phyloP scores from a whole-genome alignment of 2,329 filamentous ascomycete species.

The Fusarium palustre region DNA sequence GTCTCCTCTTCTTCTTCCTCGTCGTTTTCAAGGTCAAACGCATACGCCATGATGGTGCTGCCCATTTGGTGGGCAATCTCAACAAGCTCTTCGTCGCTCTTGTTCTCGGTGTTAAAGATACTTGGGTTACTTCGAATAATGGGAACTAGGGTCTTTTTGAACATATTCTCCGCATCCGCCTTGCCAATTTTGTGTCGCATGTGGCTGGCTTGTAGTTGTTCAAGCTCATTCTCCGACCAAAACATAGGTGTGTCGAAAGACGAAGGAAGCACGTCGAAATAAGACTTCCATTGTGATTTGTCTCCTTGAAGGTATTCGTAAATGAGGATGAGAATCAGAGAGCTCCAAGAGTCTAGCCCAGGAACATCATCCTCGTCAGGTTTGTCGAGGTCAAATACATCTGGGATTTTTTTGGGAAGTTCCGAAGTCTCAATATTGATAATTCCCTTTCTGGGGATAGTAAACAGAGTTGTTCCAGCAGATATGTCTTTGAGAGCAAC shows the following conservation, averaged over 20 bases:
- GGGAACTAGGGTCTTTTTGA: slow-evolving; percentile 66
- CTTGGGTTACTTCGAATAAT: slow-evolving; percentile 59
- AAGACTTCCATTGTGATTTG: slow-evolving; percentile 78
- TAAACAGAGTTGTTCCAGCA: slow-evolving; percentile 82
- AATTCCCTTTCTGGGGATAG: slow-evolving; percentile 77
- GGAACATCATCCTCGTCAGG: slow-evolving; percentile 52
- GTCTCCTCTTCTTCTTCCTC: slow-evolving; percentile 70
- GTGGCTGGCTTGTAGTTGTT: slow-evolving; percentile 79
- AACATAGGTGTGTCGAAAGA: slow-evolving; percentile 91
- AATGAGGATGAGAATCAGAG: slow-evolving; percentile 80
- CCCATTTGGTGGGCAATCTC: slow-evolving; percentile 81
- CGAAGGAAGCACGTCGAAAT: slow-evolving; percentile 79
- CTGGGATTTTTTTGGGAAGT: slow-evolving; percentile 68
- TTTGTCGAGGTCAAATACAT: slow-evolving; percentile 60
- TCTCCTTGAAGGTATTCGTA: slow-evolving; percentile 74
- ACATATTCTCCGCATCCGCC: slow-evolving; percentile 75
- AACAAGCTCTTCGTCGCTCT: slow-evolving; percentile 60
- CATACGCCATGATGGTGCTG: slow-evolving; percentile 91
- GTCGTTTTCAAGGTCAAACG: slow-evolving; percentile 79
- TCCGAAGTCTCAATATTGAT: slow-evolving; percentile 79
- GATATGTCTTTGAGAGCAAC: slow-evolving; percentile 78
- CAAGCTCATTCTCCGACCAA: slow-evolving; percentile 78
- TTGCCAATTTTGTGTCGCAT: slow-evolving; percentile 83
- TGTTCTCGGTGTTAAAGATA: slow-evolving; percentile 56
- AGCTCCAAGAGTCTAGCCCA: slow-evolving; percentile 65